Evolutionary conservation across 805 yeast species (phyloP).

Genomic region (Kurtzmaniella cleridarum): DNA sequence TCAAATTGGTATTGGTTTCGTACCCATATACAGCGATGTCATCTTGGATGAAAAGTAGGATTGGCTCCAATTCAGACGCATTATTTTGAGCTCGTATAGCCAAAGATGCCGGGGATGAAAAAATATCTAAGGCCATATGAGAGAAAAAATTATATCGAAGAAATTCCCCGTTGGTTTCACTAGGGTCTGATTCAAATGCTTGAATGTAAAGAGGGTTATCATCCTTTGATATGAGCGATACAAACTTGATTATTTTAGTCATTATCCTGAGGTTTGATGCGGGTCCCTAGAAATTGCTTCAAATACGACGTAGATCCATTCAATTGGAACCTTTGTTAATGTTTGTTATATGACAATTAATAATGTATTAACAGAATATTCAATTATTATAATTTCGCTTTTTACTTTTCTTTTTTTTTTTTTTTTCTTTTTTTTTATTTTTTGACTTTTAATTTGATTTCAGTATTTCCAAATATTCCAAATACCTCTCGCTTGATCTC

Average conservation of each 20-base stretch:
- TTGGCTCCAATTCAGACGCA: constrained; percentile 12
- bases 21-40: constrained; percentile 63
- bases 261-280: neutral
- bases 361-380: too few species aligned
- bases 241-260: constrained; percentile 36
- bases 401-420: too few species aligned
- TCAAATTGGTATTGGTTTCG: constrained; percentile 64
- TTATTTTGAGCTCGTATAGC: constrained; percentile 30
- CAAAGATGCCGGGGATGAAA: constrained; percentile 47
- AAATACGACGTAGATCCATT: too few species aligned
- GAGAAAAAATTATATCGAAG: constrained; percentile 64
- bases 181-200: constrained; percentile 33
- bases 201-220: constrained; percentile 60
- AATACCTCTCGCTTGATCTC: too few species aligned
- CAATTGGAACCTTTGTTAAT: too few species aligned
- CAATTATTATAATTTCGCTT: too few species aligned
- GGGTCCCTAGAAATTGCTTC: too few species aligned
- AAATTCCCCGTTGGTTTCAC: constrained; percentile 35
- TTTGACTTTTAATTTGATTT: too few species aligned
- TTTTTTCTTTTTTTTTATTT: too few species aligned
- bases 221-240: constrained; percentile 52
- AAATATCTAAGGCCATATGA: constrained; percentile 72
- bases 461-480: too few species aligned
- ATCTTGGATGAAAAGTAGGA: constrained; percentile 59
- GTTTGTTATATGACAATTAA: too few species aligned